Percentiles rank a stretch among this genome's conserved stretches.
Conservation (phyloP, 2,329 filamentous ascomycete species). For the Pseudogymnoascus sp. region DNA sequence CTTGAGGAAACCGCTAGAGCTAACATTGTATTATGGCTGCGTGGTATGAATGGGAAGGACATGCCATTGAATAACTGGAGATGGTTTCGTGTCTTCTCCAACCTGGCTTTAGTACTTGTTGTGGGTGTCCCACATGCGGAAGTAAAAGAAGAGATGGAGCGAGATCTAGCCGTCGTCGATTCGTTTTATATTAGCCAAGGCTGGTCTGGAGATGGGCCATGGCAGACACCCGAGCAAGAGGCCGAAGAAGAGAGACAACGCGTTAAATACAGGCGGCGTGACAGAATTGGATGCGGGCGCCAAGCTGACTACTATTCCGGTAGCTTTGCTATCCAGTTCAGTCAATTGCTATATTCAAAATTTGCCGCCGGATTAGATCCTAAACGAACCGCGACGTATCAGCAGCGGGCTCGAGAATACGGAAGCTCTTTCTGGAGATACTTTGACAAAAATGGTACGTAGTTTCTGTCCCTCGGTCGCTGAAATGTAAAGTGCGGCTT, state of each 20-base stretch:
- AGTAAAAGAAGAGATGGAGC: slow-evolving; percentile 30
- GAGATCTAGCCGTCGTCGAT: slow-evolving; percentile 37
- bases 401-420: slow-evolving; percentile 33
- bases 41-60: slow-evolving; percentile 33
- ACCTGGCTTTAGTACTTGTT: slow-evolving; percentile 35
- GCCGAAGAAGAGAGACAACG: slow-evolving; percentile 12
- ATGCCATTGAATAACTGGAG: slow-evolving; percentile 43
- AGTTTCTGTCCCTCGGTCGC: not conserved
- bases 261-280: not conserved
- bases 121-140: slow-evolving; percentile 30
- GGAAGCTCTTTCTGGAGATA: slow-evolving; percentile 37
- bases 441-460: slow-evolving; percentile 36
- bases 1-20: slow-evolving; percentile 24
- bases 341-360: slow-evolving; percentile 37
- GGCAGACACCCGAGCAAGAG: slow-evolving; percentile 27
- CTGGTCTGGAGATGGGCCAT: slow-evolving; percentile 40
- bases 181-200: slow-evolving; percentile 37
- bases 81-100: slow-evolving; percentile 43
- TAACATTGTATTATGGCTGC: slow-evolving; percentile 36
- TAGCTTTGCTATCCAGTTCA: slow-evolving; percentile 45
- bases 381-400: slow-evolving; percentile 30
- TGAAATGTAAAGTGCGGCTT: not conserved
- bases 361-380: slow-evolving; percentile 35
- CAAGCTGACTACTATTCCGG: slow-evolving; percentile 46
- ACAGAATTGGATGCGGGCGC: not conserved